phyloP scores from a whole-genome alignment of 495 filamentous ascomycete species.

The Cetradonia linearis region DNA sequence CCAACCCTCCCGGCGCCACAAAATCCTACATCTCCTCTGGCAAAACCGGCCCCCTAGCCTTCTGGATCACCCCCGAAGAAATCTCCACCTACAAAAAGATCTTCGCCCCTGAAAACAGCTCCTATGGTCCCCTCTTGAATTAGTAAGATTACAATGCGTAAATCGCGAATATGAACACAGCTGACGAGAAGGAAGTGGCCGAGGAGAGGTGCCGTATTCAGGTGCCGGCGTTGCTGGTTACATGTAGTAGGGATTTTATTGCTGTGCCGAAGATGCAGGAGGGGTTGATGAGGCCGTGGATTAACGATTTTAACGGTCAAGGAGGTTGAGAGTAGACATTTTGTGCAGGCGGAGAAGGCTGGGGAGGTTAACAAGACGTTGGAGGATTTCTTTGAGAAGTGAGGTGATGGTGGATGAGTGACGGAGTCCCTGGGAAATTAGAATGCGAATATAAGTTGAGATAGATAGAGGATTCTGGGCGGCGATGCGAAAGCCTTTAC shows the following conservation, averaged over 20 bases:
- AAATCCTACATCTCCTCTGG: conserved; percentile 25
- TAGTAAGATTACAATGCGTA: conserved; percentile 31
- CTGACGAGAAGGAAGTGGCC: conserved; percentile 23
- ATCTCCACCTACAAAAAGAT: conserved; percentile 25
- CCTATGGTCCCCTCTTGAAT: conserved; percentile 25
- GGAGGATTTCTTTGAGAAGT: conserved; percentile 31
- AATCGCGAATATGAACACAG: conserved; percentile 26
- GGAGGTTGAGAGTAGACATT: conserved; percentile 26
- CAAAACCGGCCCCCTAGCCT: conserved; percentile 18
- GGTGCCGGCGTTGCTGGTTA: conserved; percentile 12
- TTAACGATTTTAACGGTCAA: conserved; percentile 23
- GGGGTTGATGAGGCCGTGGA: conserved; percentile 21
- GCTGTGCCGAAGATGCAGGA: conserved; percentile 15
- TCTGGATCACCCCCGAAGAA: conserved; percentile 26
- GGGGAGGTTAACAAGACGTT: conserved; percentile 33
- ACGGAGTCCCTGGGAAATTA: background rate
- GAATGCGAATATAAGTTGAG: too few species aligned
- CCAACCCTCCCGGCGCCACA: conserved; percentile 22
- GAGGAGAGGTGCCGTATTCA: background rate
- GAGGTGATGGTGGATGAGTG: background rate
- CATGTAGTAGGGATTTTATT: conserved; percentile 7
- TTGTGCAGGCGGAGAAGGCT: conserved; percentile 31
- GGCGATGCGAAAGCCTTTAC: background rate
- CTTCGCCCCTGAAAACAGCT: conserved; percentile 20
- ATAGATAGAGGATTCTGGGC: too few species aligned